Conservation (phyloP, 2,329 filamentous ascomycete genomes). For the Calonectria hawksworthii region DNA sequence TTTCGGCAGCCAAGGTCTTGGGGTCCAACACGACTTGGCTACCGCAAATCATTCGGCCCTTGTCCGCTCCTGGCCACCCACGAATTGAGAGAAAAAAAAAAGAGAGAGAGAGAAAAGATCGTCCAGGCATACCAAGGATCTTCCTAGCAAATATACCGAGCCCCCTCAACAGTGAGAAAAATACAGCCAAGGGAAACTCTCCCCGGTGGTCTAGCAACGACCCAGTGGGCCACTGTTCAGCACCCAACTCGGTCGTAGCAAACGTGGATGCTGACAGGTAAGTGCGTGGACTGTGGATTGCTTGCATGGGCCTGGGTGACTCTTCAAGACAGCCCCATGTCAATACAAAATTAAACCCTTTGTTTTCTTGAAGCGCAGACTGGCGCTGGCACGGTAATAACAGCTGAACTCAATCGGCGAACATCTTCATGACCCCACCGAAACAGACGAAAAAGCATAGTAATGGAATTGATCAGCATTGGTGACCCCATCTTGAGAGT, state of each 20-base stretch:
- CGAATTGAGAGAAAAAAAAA: background rate
- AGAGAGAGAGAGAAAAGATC: background rate
- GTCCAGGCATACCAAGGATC: background rate
- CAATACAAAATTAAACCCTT: constrained; percentile 10
- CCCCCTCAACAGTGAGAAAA: background rate
- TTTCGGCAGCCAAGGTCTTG: background rate
- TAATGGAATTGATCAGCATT: constrained; percentile 4
- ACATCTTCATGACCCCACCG: background rate
- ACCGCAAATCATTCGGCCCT: background rate
- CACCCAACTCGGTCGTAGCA: background rate
- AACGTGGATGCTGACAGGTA: constrained; percentile 3
- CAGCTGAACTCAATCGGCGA: constrained; percentile 3
- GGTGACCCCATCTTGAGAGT: background rate
- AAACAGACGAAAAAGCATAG: background rate
- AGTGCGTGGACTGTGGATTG: constrained; percentile 16
- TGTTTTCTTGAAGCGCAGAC: constrained; percentile 5
- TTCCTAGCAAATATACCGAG: background rate
- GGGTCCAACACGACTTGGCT: background rate
- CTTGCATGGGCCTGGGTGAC: background rate
- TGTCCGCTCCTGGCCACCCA: background rate
- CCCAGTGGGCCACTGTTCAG: background rate
- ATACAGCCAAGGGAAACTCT: background rate
- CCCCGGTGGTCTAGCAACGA: background rate
- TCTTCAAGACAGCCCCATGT: constrained; percentile 10
- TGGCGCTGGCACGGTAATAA: constrained; percentile 2